Conservation (phyloP, 305 asterid genomes). For the Fraxinus nigra region DNA sequence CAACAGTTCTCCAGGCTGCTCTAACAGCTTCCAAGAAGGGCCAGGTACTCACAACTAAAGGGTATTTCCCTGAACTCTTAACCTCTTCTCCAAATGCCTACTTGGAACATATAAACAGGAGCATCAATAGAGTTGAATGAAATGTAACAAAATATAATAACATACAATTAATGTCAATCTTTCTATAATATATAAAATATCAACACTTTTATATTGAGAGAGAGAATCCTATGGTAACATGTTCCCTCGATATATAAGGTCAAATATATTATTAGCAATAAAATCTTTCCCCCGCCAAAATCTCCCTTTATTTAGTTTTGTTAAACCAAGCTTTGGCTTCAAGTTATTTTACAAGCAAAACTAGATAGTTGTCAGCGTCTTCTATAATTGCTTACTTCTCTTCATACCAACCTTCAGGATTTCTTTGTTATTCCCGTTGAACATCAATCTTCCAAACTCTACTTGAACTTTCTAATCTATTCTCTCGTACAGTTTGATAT, state of each 20-base stretch:
- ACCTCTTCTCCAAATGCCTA: conserved; percentile 53
- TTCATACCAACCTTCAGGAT: background rate
- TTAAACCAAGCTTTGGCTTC: background rate
- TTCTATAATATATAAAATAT: background rate
- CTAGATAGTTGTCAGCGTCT: background rate
- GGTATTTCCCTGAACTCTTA: conserved; percentile 41
- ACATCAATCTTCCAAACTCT: background rate
- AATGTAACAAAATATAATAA: background rate
- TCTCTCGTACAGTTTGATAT: background rate
- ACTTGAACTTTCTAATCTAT: background rate
- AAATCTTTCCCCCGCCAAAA: background rate
- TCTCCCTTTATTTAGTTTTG: background rate
- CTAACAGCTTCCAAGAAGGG: conserved; percentile 90
- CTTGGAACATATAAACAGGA: background rate
- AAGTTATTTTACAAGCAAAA: background rate
- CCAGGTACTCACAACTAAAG: conserved; percentile 93
- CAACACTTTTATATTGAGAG: background rate
- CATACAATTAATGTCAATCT: background rate
- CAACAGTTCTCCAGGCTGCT: conserved; percentile 72
- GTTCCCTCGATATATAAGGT: background rate
- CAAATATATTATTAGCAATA: background rate
- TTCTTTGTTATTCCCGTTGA: background rate
- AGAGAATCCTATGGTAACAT: background rate
- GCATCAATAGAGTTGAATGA: background rate
- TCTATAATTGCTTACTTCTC: background rate